Percentiles rank a stretch among this genome's conserved stretches.
Evolutionary conservation across 768 basidiomycete genomes (phyloP).

Genomic region (Pseudohyphozyma bogoriensis): DNA sequence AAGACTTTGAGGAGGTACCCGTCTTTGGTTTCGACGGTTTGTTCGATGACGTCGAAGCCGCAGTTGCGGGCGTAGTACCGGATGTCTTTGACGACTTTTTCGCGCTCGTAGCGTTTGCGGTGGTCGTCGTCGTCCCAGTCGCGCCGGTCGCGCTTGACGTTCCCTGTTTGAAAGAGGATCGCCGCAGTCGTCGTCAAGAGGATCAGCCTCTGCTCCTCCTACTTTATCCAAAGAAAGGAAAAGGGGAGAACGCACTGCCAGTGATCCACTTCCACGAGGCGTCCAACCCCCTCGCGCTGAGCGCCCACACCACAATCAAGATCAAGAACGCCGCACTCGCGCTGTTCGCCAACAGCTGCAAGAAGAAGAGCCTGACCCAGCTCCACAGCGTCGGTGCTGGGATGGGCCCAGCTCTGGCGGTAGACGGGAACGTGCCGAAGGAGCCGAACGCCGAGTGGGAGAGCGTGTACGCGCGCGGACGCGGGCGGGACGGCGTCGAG

Average conservation of each 20-base stretch:
- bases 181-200: no score
- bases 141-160: background rate
- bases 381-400: slow-evolving; percentile 22
- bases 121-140: slow-evolving; percentile 39
- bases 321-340: slow-evolving; percentile 42
- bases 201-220: no score
- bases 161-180: no score
- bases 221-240: no score
- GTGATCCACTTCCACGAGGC: background rate
- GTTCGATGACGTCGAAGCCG: slow-evolving; percentile 44
- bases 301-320: slow-evolving; percentile 44
- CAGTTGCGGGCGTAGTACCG: slow-evolving; percentile 43
- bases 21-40: slow-evolving; percentile 45
- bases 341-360: slow-evolving; percentile 39
- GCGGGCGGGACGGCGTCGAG: slow-evolving; percentile 29
- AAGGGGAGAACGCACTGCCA: no score
- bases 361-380: slow-evolving; percentile 34
- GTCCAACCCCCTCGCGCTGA: slow-evolving; percentile 15
- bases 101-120: slow-evolving; percentile 38
- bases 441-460: slow-evolving; percentile 28
- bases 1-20: slow-evolving; percentile 42
- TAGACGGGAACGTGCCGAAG: slow-evolving; percentile 25
- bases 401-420: slow-evolving; percentile 19
- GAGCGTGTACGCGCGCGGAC: slow-evolving; percentile 26
- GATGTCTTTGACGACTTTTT: slow-evolving; percentile 42